Evolutionary conservation across 2,329 filamentous ascomycete species (phyloP).

Genomic region (Verticillium tricorpus): DNA sequence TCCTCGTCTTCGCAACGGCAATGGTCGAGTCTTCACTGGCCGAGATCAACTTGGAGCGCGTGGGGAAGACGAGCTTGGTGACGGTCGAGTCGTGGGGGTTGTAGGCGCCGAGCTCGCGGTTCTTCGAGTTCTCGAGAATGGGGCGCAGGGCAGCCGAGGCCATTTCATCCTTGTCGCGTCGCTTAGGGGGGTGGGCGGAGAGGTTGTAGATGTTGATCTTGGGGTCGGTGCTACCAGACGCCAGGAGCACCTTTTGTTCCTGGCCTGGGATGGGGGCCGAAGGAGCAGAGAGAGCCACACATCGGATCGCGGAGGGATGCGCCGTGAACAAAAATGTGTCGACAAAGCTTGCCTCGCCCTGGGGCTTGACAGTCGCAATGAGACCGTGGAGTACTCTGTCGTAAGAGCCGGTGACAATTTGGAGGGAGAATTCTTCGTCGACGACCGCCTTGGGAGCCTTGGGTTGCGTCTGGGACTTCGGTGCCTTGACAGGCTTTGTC

Average conservation of each 20-base stretch:
- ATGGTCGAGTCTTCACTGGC: slow-evolving; percentile 88
- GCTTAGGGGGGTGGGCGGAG: slow-evolving; percentile 61
- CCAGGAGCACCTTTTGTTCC: slow-evolving; percentile 80
- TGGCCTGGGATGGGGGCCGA: slow-evolving; percentile 58
- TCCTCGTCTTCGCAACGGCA: slow-evolving; percentile 78
- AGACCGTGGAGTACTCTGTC: slow-evolving; percentile 89
- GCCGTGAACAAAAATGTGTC: slow-evolving; percentile 96
- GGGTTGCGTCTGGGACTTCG: background rate
- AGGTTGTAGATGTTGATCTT: slow-evolving; percentile 92
- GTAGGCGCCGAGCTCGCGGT: slow-evolving; percentile 81
- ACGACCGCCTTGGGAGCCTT: background rate
- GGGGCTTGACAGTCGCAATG: slow-evolving; percentile 62
- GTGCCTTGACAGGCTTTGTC: slow-evolving; percentile 16
- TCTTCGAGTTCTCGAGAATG: slow-evolving; percentile 78
- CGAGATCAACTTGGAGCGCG: slow-evolving; percentile 82
- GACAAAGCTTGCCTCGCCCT: slow-evolving; percentile 58
- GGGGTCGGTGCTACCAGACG: slow-evolving; percentile 89
- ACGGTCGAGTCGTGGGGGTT: slow-evolving; percentile 83
- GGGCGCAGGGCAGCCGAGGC: slow-evolving; percentile 67
- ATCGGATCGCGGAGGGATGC: slow-evolving; percentile 84
- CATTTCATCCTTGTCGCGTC: slow-evolving; percentile 53
- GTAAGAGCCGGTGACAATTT: slow-evolving; percentile 90
- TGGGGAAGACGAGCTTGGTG: slow-evolving; percentile 76
- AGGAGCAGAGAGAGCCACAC: slow-evolving; percentile 77
- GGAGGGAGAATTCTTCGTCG: slow-evolving; percentile 54